Evolutionary conservation across 2,329 filamentous ascomycete genomes (phyloP), one percentile per base, ranked within the genome.

Genomic region (Alternaria rosae): DNA sequence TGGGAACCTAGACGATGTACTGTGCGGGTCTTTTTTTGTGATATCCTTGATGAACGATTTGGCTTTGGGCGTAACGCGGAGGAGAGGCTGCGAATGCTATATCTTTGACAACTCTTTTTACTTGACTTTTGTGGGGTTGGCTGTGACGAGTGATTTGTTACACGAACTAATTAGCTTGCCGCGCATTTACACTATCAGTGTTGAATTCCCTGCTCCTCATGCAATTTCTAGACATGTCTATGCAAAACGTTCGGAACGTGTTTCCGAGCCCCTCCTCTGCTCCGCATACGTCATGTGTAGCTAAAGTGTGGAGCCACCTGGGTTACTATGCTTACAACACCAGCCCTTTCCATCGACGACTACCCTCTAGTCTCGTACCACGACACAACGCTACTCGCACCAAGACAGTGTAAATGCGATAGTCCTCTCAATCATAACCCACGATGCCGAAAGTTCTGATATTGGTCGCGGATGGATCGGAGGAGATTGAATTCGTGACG

Each of bases 401-500:
- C n/a, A n/a, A n/a, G n/a, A n/a, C n/a, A n/a, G n/a, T n/a, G n/a
- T n/a, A n/a, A n/a, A n/a, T n/a, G n/a, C n/a, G n/a, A n/a, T 6
- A 20, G 15, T 10, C 12, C 10, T 13, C 28, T 35, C 28, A 50
- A 51, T 15, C 28, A 48, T 25, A 25, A 17, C 4, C 5, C 26
- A 68, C 17, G 7, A 78, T 76, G 76, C 76, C 74, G 5, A 76
- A 73, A 66, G 78, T 78, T 17, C 64, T 81, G 13, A 73, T 81
- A 4, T 68, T 81, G 9, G 66, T 81, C 13, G 78, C 79, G 4
- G 77, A 80, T 66, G 79, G 79, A 41, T 74, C 72, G 1, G 79
- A 81, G 64, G 79, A 81, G 65, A 80, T 80, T 57, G 79, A 81
- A 56, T 80, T 80, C 51, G 77, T 81, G 8, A 80, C 77, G 5